Evolutionary conservation across 2,329 filamentous ascomycete species (phyloP), one percentile per base, ranked within the genome.

Genomic region (Fusarium proliferatum): DNA sequence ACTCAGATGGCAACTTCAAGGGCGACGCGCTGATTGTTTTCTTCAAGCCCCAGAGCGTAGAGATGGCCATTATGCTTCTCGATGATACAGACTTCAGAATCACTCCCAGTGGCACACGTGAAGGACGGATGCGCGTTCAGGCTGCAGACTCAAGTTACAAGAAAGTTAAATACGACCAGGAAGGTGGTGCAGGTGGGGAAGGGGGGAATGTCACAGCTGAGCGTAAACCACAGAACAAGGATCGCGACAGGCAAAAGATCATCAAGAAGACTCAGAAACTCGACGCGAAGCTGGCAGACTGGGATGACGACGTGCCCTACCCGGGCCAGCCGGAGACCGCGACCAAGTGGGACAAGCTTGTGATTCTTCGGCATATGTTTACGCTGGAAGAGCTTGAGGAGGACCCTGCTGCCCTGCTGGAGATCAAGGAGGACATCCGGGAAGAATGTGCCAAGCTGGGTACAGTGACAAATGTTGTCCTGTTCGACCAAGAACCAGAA

Each of bases 321-420:
- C 86, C 80, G 7, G 79, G 75, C 2, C 72, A 76, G 41, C 73
- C 77, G 15, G 86, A 88, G n/a, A 86, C 82, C 15, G 80, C 79
- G 46, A 81, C 84, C 61, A 87, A 86, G 78, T 93, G 89, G 84
- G 93, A 95, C 77, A 97, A 95, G 81, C 86, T 94, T 21, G 95
- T 97, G 34, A 91, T 98, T 65, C 85, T 99, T 72, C 94, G 94
- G 80, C 91, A 97, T 83, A 97, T 97, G 92, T 99, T 99, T 83
- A 97, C 94, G 3, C 86, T 96, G 46, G 81, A 92, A 70, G 94
- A 97, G 84, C 87, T 98, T 33, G 91, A 95, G 76, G 93, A 97
- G 79, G 95, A 98, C 78, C 91, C 93, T 4, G 91, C 91, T 1
- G 93, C 93, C 3, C 88, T 97, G 67, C 86, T 97, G 42, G 96